phyloP scores from a whole-genome alignment of 2,329 filamentous ascomycete genomes.

The Coniochaeta sp. region DNA sequence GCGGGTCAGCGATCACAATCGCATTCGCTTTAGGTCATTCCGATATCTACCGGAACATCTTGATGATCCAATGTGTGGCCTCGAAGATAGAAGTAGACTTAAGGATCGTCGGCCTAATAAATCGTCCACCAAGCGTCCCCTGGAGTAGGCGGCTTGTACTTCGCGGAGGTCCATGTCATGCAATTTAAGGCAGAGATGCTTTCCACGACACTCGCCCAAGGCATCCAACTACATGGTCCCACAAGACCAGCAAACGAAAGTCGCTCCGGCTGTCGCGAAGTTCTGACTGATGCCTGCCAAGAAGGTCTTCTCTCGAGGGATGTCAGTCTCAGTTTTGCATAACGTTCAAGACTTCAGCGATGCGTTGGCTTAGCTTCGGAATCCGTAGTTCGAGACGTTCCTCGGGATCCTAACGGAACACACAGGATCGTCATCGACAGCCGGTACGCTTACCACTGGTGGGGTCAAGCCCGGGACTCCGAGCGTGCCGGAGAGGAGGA shows the following conservation, averaged over 20 bases:
- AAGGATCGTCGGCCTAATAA: not conserved
- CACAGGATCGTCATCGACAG: too few species aligned
- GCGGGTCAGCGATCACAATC: not conserved
- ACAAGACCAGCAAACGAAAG: conserved; percentile 23
- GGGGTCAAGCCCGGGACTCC: too few species aligned
- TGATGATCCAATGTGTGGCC: not conserved
- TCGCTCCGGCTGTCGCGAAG: conserved; percentile 24
- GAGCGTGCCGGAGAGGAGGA: too few species aligned
- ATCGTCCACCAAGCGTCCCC: too few species aligned
- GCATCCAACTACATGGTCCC: conserved; percentile 28
- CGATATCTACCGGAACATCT: not conserved
- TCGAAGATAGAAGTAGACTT: not conserved
- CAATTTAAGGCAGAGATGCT: not conserved
- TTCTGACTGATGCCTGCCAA: conserved; percentile 40
- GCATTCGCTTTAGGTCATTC: not conserved
- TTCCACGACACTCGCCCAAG: conserved; percentile 18
- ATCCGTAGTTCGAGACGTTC: conserved; percentile 34
- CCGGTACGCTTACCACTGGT: too few species aligned
- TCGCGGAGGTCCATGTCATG: not conserved
- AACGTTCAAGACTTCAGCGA: conserved; percentile 11
- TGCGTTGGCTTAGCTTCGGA: conserved; percentile 26
- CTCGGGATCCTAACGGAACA: conserved; percentile 30
- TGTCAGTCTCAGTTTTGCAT: conserved; percentile 23
- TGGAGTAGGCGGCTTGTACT: not conserved
- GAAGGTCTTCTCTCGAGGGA: conserved; percentile 28